Evolutionary conservation across 495 filamentous ascomycete genomes (phyloP), one percentile per base, ranked within the genome.

Genomic region (Viridothelium virens): DNA sequence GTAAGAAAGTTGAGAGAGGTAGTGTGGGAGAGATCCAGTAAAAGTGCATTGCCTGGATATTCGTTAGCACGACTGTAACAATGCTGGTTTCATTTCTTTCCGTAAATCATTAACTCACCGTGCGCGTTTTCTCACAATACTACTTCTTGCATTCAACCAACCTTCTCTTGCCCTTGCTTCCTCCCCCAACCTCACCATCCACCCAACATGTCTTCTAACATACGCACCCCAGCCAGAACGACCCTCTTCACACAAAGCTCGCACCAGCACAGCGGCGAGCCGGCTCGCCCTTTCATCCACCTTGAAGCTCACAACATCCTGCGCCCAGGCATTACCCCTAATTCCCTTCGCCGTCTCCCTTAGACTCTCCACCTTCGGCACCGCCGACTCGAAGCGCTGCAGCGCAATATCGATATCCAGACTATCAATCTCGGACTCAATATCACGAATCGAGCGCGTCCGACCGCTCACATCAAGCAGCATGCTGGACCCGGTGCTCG

Each of bases 391-490:
- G 66, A 97, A 95, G 39, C 85, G 82, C 71, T 97, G 93, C 36
- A 97, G 82, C 1, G 94, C 94, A 63, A 99, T 94, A 73, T 91
- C 87, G 69, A 96, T 96, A 70, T 97, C 95, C 3, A 99, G 84
- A 72, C 96, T 92, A 73, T 99, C 94, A 70, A 99, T 87, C 77
- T 97, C 91, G 53, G 85, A 84, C 73, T 99, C 94, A 0, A 97
- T 91, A 90, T 90, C 96, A 31, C 94, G 89, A 18, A 99, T 81
- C 70, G 92, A 96, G 74, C 96, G 90, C 70, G 96, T 92, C 71
- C 95, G 93, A 33, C 95, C 94, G 70, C 97, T 94, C 36, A 97
- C 91, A 69, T 97, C 95, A 66, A 99, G 91, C 44, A 95, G 81
- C 76, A 96, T 84, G 59, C 85, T 85, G 0, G 85, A 79, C 25